These are phyloP conservation scores for Moesziomyces antarcticus DNA, from an alignment of 1,284 basidiomycete species.

Conservation along the genomic window DNA sequence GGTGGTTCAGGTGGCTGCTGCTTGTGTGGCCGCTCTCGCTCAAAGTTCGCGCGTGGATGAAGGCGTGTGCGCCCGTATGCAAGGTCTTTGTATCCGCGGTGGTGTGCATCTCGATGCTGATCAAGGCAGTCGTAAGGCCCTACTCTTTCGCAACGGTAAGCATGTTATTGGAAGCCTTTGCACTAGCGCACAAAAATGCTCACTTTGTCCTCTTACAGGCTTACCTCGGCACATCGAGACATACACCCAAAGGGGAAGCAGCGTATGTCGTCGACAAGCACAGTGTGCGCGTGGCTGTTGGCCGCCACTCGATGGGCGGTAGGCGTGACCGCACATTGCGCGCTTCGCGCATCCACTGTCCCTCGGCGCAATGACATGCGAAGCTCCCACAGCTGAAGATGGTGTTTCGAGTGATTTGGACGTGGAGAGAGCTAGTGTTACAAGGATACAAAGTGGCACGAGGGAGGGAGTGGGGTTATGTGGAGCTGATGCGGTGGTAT, in stretches of 20 bases:
- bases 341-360: slow-evolving; percentile 21
- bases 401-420: too few relatives aligned
- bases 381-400: too few relatives aligned
- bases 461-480: slow-evolving; percentile 16
- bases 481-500: slow-evolving; percentile 76
- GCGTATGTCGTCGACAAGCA: too few relatives aligned
- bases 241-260: too few relatives aligned
- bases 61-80: slow-evolving; percentile 1
- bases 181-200: too few relatives aligned
- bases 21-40: slow-evolving; percentile 9
- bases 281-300: too few relatives aligned
- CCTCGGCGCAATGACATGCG: not conserved
- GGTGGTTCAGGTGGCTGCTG: slow-evolving; percentile 15
- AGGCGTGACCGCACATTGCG: not conserved
- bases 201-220: too few relatives aligned
- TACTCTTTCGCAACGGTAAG: too few relatives aligned
- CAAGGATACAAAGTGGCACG: slow-evolving; percentile 4
- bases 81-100: slow-evolving; percentile 2
- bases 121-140: slow-evolving; percentile 3
- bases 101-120: slow-evolving; percentile 6
- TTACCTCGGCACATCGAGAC: too few relatives aligned
- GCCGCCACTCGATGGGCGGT: too few relatives aligned
- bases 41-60: slow-evolving; percentile 2
- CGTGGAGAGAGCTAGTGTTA: slow-evolving; percentile 19
- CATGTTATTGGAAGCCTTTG: not conserved